Evolutionary conservation across 805 yeast genomes (phyloP), one percentile per base, ranked within the genome.

Genomic region (Spencermartinsiella europaea): DNA sequence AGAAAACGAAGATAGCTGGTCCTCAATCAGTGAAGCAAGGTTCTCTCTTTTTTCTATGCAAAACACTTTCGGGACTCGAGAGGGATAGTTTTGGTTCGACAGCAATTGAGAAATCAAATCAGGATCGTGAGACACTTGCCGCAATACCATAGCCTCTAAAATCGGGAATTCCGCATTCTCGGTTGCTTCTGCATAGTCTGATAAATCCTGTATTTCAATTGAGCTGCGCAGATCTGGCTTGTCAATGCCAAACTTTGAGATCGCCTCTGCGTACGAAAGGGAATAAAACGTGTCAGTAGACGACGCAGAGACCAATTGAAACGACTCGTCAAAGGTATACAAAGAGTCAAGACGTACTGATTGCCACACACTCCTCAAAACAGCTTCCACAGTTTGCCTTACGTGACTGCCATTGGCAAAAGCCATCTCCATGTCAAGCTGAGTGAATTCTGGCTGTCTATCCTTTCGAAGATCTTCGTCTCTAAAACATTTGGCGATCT

Each of bases 361-460:
- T 2, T 59, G 59, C 90, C 95, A 88, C 1, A 81, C 70, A 1
- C 60, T 60, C 4, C 64, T 60, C 0, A 88, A 75, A 0, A 85
- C 61, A 12, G 68, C 67, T 57, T 83, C 85, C 1, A 91, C 80
- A 0, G 79, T 81, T 0, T 61, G 47, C 62, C 78, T 80, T 4
- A 93, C 95, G 54, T 85, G 86, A 14, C 71, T 67, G 27, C 79
- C 78, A 51, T 73, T 72, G 2, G 90, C 82, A 69, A 83, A 93
- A 16, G 90, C 77, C 91, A 93, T 83, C 64, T 93, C 99, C 66
- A 93, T 57, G 71, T 93, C 99, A n/a, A 93, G 69, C 66, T 93
- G 99, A 0, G 99, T 93, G 63, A 93, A 93, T 63, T 93, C 99
- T 0, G 98, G 98, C 66, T 93, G 99, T 65, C 99, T 77, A 64